A percentile compares a stretch with the other conserved stretches of the same genome.
Conservation (phyloP, 495 filamentous ascomycete genomes). For the Penicillium simplicissimum region DNA sequence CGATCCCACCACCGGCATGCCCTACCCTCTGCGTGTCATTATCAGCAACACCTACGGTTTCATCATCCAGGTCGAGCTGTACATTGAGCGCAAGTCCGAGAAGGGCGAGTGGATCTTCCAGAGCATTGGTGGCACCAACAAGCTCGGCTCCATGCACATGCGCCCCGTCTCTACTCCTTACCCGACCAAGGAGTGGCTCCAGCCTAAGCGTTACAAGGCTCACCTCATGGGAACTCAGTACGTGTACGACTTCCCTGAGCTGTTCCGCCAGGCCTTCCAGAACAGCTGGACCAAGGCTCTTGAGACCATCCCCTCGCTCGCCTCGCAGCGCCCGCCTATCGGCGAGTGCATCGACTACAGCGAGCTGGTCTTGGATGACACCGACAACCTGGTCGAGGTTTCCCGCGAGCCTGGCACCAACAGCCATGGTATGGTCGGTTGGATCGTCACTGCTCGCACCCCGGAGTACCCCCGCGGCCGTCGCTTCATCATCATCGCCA, state of each 20-base stretch:
- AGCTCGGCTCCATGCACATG: slow-evolving; percentile 94
- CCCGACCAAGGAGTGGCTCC: slow-evolving; percentile 96
- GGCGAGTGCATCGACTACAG: slow-evolving; percentile 95
- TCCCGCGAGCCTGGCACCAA: slow-evolving; percentile 93
- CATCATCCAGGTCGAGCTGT: slow-evolving; percentile 96
- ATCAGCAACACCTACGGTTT: slow-evolving; percentile 99
- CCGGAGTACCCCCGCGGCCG: slow-evolving; percentile 95
- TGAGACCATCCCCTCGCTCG: slow-evolving; percentile 66
- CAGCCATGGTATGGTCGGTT: slow-evolving; percentile 96
- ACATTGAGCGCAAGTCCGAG: slow-evolving; percentile 96
- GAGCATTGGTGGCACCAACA: slow-evolving; percentile 90
- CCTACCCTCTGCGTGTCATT: slow-evolving; percentile 92
- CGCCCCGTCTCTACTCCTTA: slow-evolving; percentile 89
- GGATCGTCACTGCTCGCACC: slow-evolving; percentile 93
- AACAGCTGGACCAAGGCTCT: slow-evolving; percentile 84
- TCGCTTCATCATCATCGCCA: slow-evolving; percentile 93
- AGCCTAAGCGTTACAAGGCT: slow-evolving; percentile 98
- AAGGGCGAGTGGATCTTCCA: slow-evolving; percentile 98
- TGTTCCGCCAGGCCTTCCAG: slow-evolving; percentile 97
- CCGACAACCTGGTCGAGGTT: slow-evolving; percentile 88
- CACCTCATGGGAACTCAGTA: slow-evolving; percentile 99
- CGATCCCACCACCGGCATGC: slow-evolving; percentile 76
- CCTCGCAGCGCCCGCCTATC: slow-evolving; percentile 76
- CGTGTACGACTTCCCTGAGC: slow-evolving; percentile 99
- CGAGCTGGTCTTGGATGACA: slow-evolving; percentile 91